A percentile compares a stretch with the other conserved stretches of the same genome.
Conservation (phyloP, 805 yeast genomes). For the Suhomyces prunicola region DNA sequence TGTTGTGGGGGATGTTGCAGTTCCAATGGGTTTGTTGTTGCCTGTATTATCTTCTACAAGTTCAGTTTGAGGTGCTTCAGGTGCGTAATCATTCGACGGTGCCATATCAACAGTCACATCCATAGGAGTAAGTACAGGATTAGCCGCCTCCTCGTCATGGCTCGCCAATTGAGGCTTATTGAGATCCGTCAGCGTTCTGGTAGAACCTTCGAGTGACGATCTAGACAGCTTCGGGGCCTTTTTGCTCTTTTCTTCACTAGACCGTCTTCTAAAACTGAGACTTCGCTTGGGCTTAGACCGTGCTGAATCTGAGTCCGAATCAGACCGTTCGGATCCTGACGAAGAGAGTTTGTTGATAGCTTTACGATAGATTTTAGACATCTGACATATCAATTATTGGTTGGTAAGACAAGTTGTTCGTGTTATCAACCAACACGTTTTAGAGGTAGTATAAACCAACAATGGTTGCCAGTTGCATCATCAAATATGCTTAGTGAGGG, state of each 20-base stretch:
- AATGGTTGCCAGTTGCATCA: background rate
- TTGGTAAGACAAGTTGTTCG: background rate
- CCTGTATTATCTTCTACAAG: background rate
- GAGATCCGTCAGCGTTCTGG: background rate
- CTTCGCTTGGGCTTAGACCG: conserved; percentile 7
- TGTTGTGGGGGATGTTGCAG: too few relatives aligned
- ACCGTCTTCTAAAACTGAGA: conserved; percentile 6
- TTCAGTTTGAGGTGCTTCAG: background rate
- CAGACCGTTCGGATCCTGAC: background rate
- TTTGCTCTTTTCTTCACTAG: background rate
- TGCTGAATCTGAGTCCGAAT: conserved; percentile 1
- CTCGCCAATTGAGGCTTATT: background rate
- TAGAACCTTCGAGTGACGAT: background rate
- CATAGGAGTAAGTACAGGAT: background rate
- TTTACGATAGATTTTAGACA: conserved; percentile 11
- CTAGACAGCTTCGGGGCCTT: background rate
- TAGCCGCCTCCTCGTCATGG: background rate
- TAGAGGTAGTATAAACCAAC: background rate
- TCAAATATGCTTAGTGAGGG: background rate
- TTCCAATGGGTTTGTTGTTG: background rate
- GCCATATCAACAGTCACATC: background rate
- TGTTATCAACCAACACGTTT: background rate
- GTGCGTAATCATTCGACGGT: background rate
- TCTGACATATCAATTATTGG: background rate
- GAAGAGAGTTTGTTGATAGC: conserved; percentile 10